These are phyloP conservation scores for Brassica carinata DNA, from an alignment of 345 rosid species.

Conservation along the genomic window DNA sequence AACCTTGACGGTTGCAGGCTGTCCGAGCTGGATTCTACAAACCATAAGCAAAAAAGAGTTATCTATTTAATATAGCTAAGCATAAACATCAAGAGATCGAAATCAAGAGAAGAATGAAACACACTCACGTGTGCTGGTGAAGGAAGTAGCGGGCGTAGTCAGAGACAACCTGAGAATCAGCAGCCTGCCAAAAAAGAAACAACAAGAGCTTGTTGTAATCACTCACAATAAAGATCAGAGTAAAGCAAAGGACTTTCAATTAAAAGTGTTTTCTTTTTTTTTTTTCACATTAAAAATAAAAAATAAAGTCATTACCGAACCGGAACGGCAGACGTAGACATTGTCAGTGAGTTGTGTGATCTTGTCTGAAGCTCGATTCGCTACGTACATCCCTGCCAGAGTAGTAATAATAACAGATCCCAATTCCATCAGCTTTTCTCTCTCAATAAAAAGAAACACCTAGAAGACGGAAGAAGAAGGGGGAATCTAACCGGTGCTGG, in stretches of 20 bases:
- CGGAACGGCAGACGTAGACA: conserved; percentile 95
- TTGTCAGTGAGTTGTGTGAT: conserved; percentile 94
- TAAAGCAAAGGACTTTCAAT: not conserved
- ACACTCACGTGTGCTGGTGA: conserved; percentile 98
- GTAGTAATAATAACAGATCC: conserved; percentile 5
- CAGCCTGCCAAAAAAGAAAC: conserved; percentile 59
- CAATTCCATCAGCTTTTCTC: conserved; percentile 14
- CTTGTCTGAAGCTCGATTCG: conserved; percentile 95
- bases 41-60: conserved; percentile 1
- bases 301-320: conserved; percentile 66
- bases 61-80: not conserved
- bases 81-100: not conserved
- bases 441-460: not conserved
- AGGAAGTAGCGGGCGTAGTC: conserved; percentile 96
- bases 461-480: not conserved
- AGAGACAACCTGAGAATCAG: conserved; percentile 94
- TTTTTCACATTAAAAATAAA: not conserved
- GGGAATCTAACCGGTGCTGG: conserved; percentile 77
- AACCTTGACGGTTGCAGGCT: conserved; percentile 98
- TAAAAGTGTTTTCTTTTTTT: no score
- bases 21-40: conserved; percentile 83
- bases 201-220: not conserved
- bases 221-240: not conserved
- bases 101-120: conserved; percentile 4
- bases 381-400: conserved; percentile 73